Conservation (phyloP, 2,329 filamentous ascomycete genomes). For the Thelonectria blattea region DNA sequence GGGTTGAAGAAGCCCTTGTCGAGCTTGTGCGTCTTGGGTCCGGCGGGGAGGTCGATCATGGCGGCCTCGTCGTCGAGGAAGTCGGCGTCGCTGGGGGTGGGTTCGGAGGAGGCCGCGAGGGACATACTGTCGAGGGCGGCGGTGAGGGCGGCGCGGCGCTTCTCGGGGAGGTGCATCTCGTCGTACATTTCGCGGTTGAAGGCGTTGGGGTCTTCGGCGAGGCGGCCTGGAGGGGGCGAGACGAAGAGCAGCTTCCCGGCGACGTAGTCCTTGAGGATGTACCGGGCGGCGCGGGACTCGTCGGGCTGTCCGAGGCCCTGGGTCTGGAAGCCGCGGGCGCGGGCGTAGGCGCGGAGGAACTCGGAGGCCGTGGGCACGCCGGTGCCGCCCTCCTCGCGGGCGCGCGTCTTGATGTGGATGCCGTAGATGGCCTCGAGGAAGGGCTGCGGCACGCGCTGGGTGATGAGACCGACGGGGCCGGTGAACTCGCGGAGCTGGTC, state of each 20-base stretch:
- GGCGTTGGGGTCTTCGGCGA: constrained; percentile 70
- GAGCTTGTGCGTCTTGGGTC: constrained; percentile 75
- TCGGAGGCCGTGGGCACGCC: constrained; percentile 86
- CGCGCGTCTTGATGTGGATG: constrained; percentile 81
- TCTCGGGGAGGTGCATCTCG: constrained; percentile 78
- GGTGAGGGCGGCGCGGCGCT: constrained; percentile 72
- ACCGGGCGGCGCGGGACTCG: constrained; percentile 87
- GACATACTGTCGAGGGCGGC: constrained; percentile 55
- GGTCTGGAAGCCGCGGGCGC: constrained; percentile 88
- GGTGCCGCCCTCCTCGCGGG: constrained; percentile 90
- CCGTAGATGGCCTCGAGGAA: constrained; percentile 96
- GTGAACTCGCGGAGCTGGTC: constrained; percentile 94
- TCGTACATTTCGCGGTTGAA: constrained; percentile 95
- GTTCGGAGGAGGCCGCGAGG: constrained; percentile 41
- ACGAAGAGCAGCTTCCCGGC: constrained; percentile 94
- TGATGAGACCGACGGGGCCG: constrained; percentile 83
- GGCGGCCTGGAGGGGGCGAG: constrained; percentile 77
- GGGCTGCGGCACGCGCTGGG: constrained; percentile 81
- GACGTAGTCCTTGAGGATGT: constrained; percentile 95
- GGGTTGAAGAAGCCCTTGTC: constrained; percentile 90
- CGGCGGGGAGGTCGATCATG: constrained; percentile 59
- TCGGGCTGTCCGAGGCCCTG: constrained; percentile 90
- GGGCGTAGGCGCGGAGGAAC: constrained; percentile 83
- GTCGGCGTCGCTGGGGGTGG: constrained; percentile 34
- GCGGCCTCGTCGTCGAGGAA: constrained; percentile 50